Conservation (phyloP, 208 protist genomes). For the Acanthamoeba lenticulata region DNA sequence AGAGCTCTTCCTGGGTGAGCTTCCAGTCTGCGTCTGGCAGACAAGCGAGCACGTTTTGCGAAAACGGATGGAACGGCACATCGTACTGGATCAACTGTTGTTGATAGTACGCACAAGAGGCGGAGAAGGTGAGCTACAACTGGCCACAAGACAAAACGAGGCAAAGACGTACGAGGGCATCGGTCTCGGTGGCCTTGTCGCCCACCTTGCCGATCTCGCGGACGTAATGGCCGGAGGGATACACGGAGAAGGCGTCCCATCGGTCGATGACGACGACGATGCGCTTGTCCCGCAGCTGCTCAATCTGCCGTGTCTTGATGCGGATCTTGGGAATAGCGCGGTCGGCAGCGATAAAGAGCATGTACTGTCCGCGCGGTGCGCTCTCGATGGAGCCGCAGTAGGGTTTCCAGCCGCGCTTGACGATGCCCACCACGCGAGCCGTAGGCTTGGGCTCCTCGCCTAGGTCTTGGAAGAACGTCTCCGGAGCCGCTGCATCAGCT, state of each 20-base stretch:
- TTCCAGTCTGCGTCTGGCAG: conserved; percentile 51
- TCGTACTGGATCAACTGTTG: conserved; percentile 93
- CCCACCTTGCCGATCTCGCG: conserved; percentile 93
- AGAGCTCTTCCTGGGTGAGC: conserved; percentile 84
- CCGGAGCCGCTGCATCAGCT: not conserved
- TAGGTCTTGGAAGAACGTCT: not conserved
- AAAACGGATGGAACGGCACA: conserved; percentile 71
- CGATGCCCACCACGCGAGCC: conserved; percentile 75
- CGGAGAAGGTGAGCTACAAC: not conserved
- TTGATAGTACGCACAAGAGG: not conserved
- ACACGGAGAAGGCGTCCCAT: conserved; percentile 92
- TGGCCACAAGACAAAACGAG: not conserved
- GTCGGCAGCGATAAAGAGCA: conserved; percentile 73
- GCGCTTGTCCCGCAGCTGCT: conserved; percentile 89
- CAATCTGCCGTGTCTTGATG: conserved; percentile 58
- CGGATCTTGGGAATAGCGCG: conserved; percentile 74
- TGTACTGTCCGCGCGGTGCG: not conserved
- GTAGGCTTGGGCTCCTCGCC: conserved; percentile 40
- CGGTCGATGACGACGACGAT: conserved; percentile 95
- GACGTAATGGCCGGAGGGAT: conserved; percentile 95
- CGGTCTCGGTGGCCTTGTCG: conserved; percentile 91
- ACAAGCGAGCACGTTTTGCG: conserved; percentile 38
- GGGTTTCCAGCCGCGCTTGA: conserved; percentile 74
- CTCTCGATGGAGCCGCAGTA: conserved; percentile 47
- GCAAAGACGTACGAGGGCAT: not conserved